Percentiles rank a stretch among this genome's conserved stretches.
Conservation (phyloP, 129 eudicot species). For the Rutidosis leptorrhynchoides region DNA sequence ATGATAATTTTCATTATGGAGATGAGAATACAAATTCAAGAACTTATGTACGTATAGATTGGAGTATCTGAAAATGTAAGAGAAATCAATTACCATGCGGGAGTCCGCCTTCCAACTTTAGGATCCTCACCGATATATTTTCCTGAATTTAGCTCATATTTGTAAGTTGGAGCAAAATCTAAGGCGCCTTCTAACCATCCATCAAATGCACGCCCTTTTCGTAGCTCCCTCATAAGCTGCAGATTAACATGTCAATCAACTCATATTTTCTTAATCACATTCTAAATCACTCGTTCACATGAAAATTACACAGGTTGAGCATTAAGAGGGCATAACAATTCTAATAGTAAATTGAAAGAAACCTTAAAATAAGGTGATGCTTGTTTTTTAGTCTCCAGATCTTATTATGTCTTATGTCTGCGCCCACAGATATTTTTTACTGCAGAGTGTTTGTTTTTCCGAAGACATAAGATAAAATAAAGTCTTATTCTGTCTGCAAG, state of each 20-base stretch:
- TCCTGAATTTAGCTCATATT: constrained; percentile 70
- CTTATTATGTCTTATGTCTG: no score
- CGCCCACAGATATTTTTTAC: no score
- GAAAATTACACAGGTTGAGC: not conserved
- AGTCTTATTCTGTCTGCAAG: no score
- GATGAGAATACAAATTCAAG: not conserved
- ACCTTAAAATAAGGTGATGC: no score
- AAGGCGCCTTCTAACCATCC: constrained; percentile 94
- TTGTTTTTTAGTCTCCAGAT: no score
- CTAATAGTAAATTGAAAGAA: not conserved
- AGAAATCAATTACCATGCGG: constrained; percentile 71
- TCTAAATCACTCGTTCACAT: not conserved
- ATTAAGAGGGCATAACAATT: not conserved
- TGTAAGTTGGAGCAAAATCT: constrained; percentile 89
- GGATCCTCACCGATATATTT: constrained; percentile 78
- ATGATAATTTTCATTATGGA: not conserved
- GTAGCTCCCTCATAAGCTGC: constrained; percentile 76
- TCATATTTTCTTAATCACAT: constrained; percentile 3
- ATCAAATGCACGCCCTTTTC: constrained; percentile 75
- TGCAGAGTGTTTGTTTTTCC: no score
- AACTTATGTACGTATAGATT: not conserved
- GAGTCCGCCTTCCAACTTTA: constrained; percentile 80
- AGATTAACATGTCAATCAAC: not conserved
- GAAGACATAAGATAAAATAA: no score
- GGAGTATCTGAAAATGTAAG: not conserved